Percentiles rank a stretch among this genome's conserved stretches.
Conservation (phyloP, 495 filamentous ascomycete genomes). For the Symbiotaphrina buchneri region DNA sequence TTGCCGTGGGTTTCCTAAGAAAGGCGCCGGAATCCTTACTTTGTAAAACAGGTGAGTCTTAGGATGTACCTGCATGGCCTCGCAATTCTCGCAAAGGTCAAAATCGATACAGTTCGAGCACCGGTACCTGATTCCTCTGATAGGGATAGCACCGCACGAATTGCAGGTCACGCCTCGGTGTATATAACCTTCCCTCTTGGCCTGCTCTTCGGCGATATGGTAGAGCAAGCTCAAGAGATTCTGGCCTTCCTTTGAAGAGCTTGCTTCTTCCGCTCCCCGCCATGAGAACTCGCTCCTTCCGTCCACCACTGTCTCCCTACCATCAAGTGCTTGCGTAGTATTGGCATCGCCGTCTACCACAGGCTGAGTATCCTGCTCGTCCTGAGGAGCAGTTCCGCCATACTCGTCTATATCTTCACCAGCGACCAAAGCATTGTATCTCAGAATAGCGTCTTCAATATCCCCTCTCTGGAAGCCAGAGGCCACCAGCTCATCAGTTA, state of each 20-base stretch:
- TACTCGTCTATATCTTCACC: too few species aligned
- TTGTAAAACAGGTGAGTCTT: slow-evolving; percentile 97
- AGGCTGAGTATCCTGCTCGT: too few species aligned
- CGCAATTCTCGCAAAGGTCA: slow-evolving; percentile 77
- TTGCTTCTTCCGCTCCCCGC: slow-evolving; percentile 22
- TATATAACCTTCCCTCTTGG: slow-evolving; percentile 63
- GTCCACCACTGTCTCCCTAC: slow-evolving; percentile 35
- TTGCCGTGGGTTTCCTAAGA: slow-evolving; percentile 39
- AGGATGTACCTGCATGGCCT: slow-evolving; percentile 60
- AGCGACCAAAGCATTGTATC: too few species aligned
- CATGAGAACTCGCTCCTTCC: slow-evolving; percentile 33
- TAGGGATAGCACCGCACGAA: slow-evolving; percentile 61
- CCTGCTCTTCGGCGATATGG: slow-evolving; percentile 38
- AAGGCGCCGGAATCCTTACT: slow-evolving; percentile 51
- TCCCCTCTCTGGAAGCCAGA: too few species aligned
- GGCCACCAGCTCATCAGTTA: too few species aligned
- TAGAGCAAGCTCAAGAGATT: slow-evolving; percentile 15
- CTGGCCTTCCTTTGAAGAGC: slow-evolving; percentile 12
- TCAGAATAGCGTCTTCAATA: too few species aligned
- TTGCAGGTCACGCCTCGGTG: slow-evolving; percentile 92
- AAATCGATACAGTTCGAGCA: slow-evolving; percentile 87
- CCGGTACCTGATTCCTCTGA: slow-evolving; percentile 75
- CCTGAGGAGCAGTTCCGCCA: too few species aligned
- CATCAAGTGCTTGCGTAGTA: too few species aligned
- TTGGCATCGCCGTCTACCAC: too few species aligned